phyloP scores from a whole-genome alignment of 306 rosid species.

The Arachis hypogaea region DNA sequence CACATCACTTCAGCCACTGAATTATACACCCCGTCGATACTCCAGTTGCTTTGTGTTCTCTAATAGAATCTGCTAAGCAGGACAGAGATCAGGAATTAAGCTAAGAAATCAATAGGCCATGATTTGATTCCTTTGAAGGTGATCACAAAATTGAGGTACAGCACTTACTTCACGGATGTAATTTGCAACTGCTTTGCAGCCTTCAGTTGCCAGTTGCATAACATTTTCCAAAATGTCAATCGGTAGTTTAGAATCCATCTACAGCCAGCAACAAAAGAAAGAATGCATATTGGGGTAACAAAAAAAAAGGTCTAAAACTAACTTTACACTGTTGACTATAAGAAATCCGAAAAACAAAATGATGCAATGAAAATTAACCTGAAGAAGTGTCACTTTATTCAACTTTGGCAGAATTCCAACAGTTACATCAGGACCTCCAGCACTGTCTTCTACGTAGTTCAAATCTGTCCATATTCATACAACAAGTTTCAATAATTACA shows the following conservation, averaged over 20 bases:
- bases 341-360: conserved; percentile 28
- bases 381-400: conserved; percentile 89
- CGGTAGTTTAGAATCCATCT: conserved; percentile 94
- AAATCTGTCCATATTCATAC: conserved; percentile 59
- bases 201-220: conserved; percentile 87
- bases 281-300: neutral
- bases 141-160: neutral
- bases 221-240: conserved; percentile 82
- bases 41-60: conserved; percentile 84
- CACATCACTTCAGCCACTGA: conserved; percentile 15
- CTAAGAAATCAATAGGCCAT: conserved; percentile 30
- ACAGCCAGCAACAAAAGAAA: conserved; percentile 20
- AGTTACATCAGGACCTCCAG: conserved; percentile 96
- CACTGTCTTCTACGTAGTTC: conserved; percentile 94
- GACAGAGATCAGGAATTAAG: neutral
- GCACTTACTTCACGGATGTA: conserved; percentile 71
- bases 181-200: conserved; percentile 93
- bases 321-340: neutral
- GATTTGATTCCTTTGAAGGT: neutral
- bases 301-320: neutral
- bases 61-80: conserved; percentile 60
- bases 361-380: conserved; percentile 51
- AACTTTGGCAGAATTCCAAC: conserved; percentile 80
- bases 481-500: conserved; percentile 16
- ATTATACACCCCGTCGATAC: conserved; percentile 62